phyloP scores from a whole-genome alignment of 2,329 filamentous ascomycete species.

The Fusarium mangiferae region DNA sequence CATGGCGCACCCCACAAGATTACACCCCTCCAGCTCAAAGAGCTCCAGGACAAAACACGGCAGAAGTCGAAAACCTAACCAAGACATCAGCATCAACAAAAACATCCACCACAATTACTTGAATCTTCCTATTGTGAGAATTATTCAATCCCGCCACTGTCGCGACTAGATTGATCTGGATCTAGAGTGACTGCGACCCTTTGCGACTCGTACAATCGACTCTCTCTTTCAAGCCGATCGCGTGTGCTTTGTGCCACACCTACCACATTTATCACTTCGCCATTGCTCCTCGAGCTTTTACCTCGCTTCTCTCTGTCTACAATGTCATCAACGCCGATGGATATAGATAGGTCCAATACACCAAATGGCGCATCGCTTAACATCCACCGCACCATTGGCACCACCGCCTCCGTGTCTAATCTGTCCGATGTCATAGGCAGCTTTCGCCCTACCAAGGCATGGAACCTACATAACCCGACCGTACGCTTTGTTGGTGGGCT shows the following conservation, averaged over 20 bases:
- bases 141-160: not conserved
- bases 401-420: constrained; percentile 65
- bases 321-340: constrained; percentile 68
- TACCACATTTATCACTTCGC: not conserved
- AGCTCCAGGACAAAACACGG: constrained; percentile 30
- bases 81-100: not conserved
- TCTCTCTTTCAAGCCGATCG: not conserved
- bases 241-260: constrained; percentile 5
- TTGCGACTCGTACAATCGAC: not conserved
- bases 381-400: constrained; percentile 60
- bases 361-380: constrained; percentile 59
- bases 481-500: not conserved
- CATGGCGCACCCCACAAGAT: constrained; percentile 30
- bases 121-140: not conserved
- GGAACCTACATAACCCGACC: not conserved
- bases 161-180: not conserved
- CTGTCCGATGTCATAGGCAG: constrained; percentile 80
- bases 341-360: constrained; percentile 59
- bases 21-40: constrained; percentile 38
- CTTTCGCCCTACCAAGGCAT: constrained; percentile 84
- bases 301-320: not conserved
- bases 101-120: not conserved
- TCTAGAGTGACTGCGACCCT: not conserved
- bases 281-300: not conserved
- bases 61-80: not conserved